Evolutionary conservation across 441 rosid species (phyloP), one percentile per base, ranked within the genome.

Genomic region (Euphorbia corollata): DNA sequence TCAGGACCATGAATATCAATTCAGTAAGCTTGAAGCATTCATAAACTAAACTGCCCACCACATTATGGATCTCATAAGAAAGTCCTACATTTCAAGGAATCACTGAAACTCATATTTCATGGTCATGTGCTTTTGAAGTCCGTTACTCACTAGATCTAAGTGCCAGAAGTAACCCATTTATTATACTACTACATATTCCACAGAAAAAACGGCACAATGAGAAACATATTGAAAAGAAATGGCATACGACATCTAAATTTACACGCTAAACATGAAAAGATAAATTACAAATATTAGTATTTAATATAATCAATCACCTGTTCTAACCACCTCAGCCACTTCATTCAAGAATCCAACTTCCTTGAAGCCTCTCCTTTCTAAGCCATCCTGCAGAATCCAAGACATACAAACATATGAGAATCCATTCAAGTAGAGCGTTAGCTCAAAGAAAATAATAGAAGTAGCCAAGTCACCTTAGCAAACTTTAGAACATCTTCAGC

Each of bases 361-460:
- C 86, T 95, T 95, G 71, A 67, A 95, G 48, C 98, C 99, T 81
- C 99, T 81, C 43, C 96, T 87, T 81, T 95, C 97, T 77, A 95
- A 76, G 72, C 99, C 99, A 73, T 85, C 98, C 99, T 94, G 82
- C 71, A 79, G 65, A 68, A 71, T 47, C 74, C 43, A 9, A 59
- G 19, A 60, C 15, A 10, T 20, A 9, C 8, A 13, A 45, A 23
- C 38, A 39, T 51, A 18, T 7, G 38, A 3, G n/a, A 2, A 41
- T 64, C 24, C 38, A 50, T 71, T 16, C 8, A 30, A 63, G 58
- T 39, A 45, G 47, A 38, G 15, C 61, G 16, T 27, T 11, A 50
- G 58, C 58, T 19, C 19, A 8, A 45, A 45, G 50, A 63, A 60
- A 38, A 61, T 7, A 27, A 24, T 11, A 23, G 12, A 12, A 10